Conservation (phyloP, 192 early-diverging fungal species). For the Coemansia sp. region DNA sequence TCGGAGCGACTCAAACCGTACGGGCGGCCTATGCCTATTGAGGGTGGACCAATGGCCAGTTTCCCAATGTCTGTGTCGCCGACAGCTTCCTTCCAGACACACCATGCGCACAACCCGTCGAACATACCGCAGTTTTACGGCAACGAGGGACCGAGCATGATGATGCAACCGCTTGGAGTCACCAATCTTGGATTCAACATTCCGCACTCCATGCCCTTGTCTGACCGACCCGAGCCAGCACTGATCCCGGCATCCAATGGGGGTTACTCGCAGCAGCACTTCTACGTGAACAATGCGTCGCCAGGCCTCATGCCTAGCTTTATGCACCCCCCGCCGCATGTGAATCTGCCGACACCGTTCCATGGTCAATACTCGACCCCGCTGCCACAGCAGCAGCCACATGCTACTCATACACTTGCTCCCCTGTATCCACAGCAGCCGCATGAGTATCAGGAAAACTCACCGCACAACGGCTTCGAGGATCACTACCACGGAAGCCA, state of each 20-base stretch:
- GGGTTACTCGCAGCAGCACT: conserved; percentile 19
- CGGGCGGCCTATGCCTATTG: conserved; percentile 15
- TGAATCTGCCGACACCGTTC: conserved; percentile 8
- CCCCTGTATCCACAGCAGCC: conserved; percentile 5
- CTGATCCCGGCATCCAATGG: conserved; percentile 15
- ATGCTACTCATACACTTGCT: not conserved
- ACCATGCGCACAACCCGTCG: conserved; percentile 15
- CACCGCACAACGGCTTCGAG: not conserved
- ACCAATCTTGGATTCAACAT: conserved; percentile 27
- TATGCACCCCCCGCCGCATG: conserved; percentile 17
- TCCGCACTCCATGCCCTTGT: conserved; percentile 11
- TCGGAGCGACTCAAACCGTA: conserved; percentile 44
- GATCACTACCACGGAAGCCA: conserved; percentile 7
- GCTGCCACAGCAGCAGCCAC: not conserved
- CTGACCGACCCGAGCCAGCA: conserved; percentile 22
- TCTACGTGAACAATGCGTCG: conserved; percentile 33
- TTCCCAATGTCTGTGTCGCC: conserved; percentile 31
- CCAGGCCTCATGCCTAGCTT: conserved; percentile 19
- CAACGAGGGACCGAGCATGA: conserved; percentile 18
- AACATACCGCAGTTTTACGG: conserved; percentile 14
- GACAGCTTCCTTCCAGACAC: conserved; percentile 14
- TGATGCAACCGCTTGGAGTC: conserved; percentile 30
- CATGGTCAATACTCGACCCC: conserved; percentile 19
- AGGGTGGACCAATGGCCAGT: conserved; percentile 8
- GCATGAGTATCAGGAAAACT: conserved; percentile 15